A percentile compares a stretch with the other conserved stretches of the same genome.
Conservation (phyloP, 2,329 filamentous ascomycete genomes). For the Colletotrichum kahawae region DNA sequence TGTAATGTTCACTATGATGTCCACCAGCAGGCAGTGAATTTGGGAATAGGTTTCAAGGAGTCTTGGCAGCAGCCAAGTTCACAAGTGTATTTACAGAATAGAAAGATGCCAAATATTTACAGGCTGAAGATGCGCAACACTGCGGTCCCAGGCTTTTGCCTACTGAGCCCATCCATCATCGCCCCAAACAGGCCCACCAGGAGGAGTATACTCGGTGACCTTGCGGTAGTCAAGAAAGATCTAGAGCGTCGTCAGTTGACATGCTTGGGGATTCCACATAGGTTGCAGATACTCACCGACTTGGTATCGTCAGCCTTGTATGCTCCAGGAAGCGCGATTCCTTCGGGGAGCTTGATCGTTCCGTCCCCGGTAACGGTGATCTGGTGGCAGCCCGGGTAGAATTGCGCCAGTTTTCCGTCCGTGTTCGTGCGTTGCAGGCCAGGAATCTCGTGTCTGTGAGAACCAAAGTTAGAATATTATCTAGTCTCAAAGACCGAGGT, state of each 20-base stretch:
- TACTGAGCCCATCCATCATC: constrained; percentile 21
- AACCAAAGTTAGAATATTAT: background rate
- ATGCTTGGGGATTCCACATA: accelerated
- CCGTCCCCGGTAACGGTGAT: constrained; percentile 56
- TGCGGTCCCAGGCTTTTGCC: too few species aligned
- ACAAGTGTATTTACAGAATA: background rate
- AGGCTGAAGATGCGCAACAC: background rate
- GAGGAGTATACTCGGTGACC: constrained; percentile 29
- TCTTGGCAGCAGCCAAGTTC: background rate
- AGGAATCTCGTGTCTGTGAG: constrained; percentile 53
- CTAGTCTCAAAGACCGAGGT: accelerated
- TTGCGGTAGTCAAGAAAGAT: constrained; percentile 31
- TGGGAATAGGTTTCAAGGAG: background rate
- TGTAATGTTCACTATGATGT: background rate
- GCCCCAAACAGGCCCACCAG: constrained; percentile 25
- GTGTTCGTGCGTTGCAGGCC: constrained; percentile 56
- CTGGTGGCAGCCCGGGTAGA: constrained; percentile 64
- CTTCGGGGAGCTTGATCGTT: constrained; percentile 34
- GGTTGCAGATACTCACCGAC: background rate
- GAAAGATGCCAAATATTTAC: background rate
- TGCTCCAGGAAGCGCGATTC: constrained; percentile 27
- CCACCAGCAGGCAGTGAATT: background rate
- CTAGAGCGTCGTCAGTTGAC: constrained; percentile 2
- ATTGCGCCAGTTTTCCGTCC: constrained; percentile 53
- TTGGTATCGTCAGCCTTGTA: constrained; percentile 26